Conservation (phyloP, 805 yeast species). For the Candida xyloterini region DNA sequence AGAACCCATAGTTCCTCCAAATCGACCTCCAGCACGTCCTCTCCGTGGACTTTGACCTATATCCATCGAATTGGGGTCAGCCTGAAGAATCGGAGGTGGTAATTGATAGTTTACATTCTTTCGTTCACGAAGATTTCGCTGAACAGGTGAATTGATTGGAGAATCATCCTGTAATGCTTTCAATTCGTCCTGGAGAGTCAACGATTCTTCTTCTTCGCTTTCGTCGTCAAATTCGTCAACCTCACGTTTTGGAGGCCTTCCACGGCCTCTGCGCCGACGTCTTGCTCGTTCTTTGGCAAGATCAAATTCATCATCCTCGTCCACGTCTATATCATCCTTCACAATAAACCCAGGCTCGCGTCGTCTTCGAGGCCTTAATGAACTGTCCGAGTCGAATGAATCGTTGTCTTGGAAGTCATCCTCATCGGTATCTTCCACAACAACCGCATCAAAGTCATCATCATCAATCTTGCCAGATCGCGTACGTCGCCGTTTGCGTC, state of each 20-base stretch:
- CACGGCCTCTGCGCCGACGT: conserved; percentile 10
- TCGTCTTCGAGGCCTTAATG: conserved; percentile 20
- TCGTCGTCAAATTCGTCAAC: conserved; percentile 12
- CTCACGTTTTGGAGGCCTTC: conserved; percentile 11
- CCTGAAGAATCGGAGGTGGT: conserved; percentile 71
- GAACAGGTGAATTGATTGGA: conserved; percentile 48
- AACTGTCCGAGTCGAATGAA: conserved; percentile 19
- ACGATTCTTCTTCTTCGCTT: conserved; percentile 19
- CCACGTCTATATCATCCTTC: conserved; percentile 27
- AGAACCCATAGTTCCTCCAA: not conserved
- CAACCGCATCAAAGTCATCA: conserved; percentile 19
- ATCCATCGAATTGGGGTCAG: conserved; percentile 26
- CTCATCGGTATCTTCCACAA: conserved; percentile 20
- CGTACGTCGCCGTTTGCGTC: conserved; percentile 12
- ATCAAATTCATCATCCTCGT: conserved; percentile 22
- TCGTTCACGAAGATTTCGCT: conserved; percentile 57
- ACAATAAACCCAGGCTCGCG: conserved; percentile 25
- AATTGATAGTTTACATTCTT: conserved; percentile 75
- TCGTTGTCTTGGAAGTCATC: conserved; percentile 22
- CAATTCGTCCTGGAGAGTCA: conserved; percentile 61
- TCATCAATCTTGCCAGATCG: conserved; percentile 27
- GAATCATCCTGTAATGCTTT: conserved; percentile 58
- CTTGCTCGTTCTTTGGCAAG: conserved; percentile 7
- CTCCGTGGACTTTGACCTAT: conserved; percentile 3
- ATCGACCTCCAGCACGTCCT: not conserved